Conservation (phyloP, 2,329 filamentous ascomycete genomes). For the Escovopsis sp. region DNA sequence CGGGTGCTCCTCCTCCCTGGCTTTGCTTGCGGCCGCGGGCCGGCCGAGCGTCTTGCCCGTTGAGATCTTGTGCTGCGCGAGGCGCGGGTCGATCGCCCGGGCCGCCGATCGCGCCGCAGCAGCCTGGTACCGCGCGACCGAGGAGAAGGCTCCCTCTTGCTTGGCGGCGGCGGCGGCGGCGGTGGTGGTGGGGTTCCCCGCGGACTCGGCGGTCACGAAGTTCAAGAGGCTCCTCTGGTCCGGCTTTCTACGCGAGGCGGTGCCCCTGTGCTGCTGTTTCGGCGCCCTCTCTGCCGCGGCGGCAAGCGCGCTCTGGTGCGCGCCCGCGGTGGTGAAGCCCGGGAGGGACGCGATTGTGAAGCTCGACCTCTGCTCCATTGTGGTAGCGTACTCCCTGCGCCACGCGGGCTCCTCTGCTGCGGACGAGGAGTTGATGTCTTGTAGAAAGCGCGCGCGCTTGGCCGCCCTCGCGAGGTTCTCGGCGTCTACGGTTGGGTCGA, state of each 20-base stretch:
- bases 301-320: conserved; percentile 31
- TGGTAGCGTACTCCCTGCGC: conserved; percentile 37
- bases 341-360: conserved; percentile 45
- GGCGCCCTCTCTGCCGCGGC: conserved; percentile 9
- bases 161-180: background rate
- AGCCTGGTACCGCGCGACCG: conserved; percentile 13
- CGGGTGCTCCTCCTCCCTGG: conserved; percentile 13
- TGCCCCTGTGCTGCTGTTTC: conserved; percentile 9
- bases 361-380: conserved; percentile 42
- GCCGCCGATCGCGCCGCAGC: conserved; percentile 11
- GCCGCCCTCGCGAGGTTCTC: conserved; percentile 11
- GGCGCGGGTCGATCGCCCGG: conserved; percentile 15
- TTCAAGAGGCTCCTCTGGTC: conserved; percentile 29
- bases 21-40: conserved; percentile 13
- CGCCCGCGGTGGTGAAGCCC: conserved; percentile 48
- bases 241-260: conserved; percentile 15
- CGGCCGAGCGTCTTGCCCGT: conserved; percentile 19
- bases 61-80: conserved; percentile 28
- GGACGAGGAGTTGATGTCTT: background rate
- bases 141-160: conserved; percentile 7
- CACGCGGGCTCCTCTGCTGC: conserved; percentile 14
- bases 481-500: conserved; percentile 10
- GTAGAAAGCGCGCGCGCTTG: conserved; percentile 16
- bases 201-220: conserved; percentile 20
- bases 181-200: conserved; percentile 4